Evolutionary conservation across 2,329 filamentous ascomycete genomes (phyloP).

Genomic region (Talaromyces sp.): DNA sequence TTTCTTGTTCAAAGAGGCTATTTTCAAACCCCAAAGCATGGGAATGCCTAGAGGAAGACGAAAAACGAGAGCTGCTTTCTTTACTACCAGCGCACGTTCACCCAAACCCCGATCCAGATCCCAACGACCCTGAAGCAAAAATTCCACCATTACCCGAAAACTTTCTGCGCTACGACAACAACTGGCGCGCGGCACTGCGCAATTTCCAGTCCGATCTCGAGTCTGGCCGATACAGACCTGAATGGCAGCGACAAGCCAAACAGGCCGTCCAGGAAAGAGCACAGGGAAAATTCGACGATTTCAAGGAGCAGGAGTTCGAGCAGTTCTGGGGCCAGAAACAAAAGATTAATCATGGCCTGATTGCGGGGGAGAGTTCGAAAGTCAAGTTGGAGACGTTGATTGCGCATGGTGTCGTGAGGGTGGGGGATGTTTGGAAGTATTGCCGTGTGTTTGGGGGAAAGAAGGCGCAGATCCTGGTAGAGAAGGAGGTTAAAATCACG

Average conservation of each 20-base stretch:
- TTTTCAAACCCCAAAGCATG: slow-evolving; percentile 41
- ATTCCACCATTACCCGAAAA: slow-evolving; percentile 40
- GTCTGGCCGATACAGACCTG: slow-evolving; percentile 55
- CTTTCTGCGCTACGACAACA: slow-evolving; percentile 45
- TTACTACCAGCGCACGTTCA: slow-evolving; percentile 44
- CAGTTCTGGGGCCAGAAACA: slow-evolving; percentile 58
- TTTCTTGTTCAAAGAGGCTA: slow-evolving; percentile 32
- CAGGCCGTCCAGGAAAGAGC: slow-evolving; percentile 52
- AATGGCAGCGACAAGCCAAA: slow-evolving; percentile 56
- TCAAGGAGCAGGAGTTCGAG: slow-evolving; percentile 55
- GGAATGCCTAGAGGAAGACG: slow-evolving; percentile 40
- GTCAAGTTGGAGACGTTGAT: slow-evolving; percentile 40
- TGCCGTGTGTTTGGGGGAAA: slow-evolving; percentile 27
- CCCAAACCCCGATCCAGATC: slow-evolving; percentile 28
- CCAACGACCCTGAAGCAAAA: slow-evolving; percentile 30
- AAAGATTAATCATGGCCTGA: slow-evolving; percentile 31
- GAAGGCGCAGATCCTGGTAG: slow-evolving; percentile 31
- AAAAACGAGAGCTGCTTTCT: slow-evolving; percentile 40
- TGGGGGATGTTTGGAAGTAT: slow-evolving; percentile 44
- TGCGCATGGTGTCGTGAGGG: slow-evolving; percentile 33
- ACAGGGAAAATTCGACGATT: slow-evolving; percentile 56
- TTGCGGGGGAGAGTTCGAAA: slow-evolving; percentile 42
- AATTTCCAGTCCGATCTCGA: slow-evolving; percentile 56
- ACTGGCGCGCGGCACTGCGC: slow-evolving; percentile 53
- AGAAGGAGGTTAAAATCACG: slow-evolving; percentile 44